phyloP scores from a whole-genome alignment of 805 yeast species.

The Kluyveromyces aestuarii region DNA sequence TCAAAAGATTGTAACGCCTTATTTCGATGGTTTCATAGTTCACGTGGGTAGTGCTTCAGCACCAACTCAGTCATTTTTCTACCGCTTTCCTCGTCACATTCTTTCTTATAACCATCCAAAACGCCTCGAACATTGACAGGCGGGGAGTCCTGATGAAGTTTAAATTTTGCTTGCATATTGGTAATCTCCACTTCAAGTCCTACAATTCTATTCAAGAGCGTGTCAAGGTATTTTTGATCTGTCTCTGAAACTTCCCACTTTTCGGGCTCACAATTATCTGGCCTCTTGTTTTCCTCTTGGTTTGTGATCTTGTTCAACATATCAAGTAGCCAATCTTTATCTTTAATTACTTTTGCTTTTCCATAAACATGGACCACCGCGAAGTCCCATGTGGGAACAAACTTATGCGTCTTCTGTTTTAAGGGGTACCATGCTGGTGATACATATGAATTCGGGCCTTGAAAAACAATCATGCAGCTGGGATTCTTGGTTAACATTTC shows the following conservation, averaged over 20 bases:
- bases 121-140: slow-evolving; percentile 43
- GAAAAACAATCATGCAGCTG: slow-evolving; percentile 44
- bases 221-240: slow-evolving; percentile 37
- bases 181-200: slow-evolving; percentile 47
- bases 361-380: slow-evolving; percentile 51
- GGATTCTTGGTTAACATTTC: slow-evolving; percentile 31
- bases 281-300: slow-evolving; percentile 38
- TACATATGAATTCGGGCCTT: slow-evolving; percentile 42
- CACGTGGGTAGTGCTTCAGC: slow-evolving; percentile 7
- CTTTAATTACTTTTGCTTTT: slow-evolving; percentile 36
- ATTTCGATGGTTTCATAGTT: no score
- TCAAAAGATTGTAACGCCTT: no score
- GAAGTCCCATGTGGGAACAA: slow-evolving; percentile 67
- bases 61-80: slow-evolving; percentile 9
- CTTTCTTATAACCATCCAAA: slow-evolving; percentile 36
- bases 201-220: slow-evolving; percentile 40
- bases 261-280: slow-evolving; percentile 7
- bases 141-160: slow-evolving; percentile 45
- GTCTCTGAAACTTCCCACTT: slow-evolving; percentile 54
- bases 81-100: slow-evolving; percentile 26
- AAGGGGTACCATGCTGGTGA: slow-evolving; percentile 52
- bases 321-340: slow-evolving; percentile 35
- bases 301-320: slow-evolving; percentile 38
- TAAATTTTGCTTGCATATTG: slow-evolving; percentile 43
- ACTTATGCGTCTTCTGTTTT: slow-evolving; percentile 47